phyloP scores from a whole-genome alignment of 2,329 filamentous ascomycete genomes.

The Calonectria ilicicola region DNA sequence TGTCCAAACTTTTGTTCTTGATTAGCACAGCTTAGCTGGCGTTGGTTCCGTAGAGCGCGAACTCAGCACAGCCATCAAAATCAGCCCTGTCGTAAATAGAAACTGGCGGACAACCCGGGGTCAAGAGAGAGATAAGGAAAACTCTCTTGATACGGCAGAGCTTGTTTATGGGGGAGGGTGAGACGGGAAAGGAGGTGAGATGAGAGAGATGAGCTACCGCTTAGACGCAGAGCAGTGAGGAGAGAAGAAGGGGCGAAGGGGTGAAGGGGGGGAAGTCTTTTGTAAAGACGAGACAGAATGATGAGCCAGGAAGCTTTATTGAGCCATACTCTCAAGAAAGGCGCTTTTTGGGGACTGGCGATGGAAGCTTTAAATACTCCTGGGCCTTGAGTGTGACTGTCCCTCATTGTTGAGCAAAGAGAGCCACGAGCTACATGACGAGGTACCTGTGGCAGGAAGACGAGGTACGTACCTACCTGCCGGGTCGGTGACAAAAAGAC shows the following conservation, averaged over 20 bases:
- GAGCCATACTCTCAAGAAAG: slow-evolving; percentile 32
- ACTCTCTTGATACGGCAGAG: slow-evolving; percentile 42
- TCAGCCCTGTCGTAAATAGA: slow-evolving; percentile 47
- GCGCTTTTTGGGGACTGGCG: slow-evolving; percentile 33
- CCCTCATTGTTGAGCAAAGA: neutral
- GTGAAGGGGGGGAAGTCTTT: slow-evolving; percentile 21
- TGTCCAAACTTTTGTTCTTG: slow-evolving; percentile 38
- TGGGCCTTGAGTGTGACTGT: slow-evolving; percentile 17
- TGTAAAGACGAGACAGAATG: slow-evolving; percentile 23
- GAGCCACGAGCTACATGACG: neutral
- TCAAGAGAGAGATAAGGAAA: slow-evolving; percentile 42
- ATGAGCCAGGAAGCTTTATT: slow-evolving; percentile 37
- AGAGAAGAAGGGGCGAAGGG: slow-evolving; percentile 21
- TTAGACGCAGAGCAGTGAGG: slow-evolving; percentile 30
- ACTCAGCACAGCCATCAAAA: slow-evolving; percentile 47
- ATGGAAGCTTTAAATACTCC: slow-evolving; percentile 46
- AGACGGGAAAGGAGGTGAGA: slow-evolving; percentile 28
- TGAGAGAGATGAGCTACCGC: slow-evolving; percentile 25
- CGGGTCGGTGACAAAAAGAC: neutral
- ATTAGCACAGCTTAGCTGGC: slow-evolving; percentile 43
- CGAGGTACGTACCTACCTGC: slow-evolving; percentile 26
- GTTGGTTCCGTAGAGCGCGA: slow-evolving; percentile 38
- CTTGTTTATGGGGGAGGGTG: slow-evolving; percentile 20
- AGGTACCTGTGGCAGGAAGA: slow-evolving; percentile 13
- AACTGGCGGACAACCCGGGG: slow-evolving; percentile 36